Conservation (phyloP, 2,329 filamentous ascomycete genomes). For the Fusarium annulatum region DNA sequence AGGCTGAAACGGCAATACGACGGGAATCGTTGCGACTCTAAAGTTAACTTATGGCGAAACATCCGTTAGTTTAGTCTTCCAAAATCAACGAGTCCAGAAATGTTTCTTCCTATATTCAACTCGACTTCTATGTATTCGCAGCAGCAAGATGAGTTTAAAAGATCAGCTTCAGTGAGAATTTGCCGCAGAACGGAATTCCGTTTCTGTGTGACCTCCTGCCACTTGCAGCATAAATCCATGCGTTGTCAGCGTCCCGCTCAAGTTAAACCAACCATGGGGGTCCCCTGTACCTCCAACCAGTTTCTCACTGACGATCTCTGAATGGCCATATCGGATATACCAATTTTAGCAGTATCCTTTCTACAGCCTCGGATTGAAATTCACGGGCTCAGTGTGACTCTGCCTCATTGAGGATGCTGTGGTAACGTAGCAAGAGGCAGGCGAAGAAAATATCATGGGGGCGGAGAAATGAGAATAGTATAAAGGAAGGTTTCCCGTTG, state of each 20-base stretch:
- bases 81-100: no score
- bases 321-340: neutral
- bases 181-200: neutral
- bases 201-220: neutral
- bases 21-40: neutral
- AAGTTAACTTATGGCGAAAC: no score
- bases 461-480: neutral
- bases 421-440: neutral
- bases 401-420: neutral
- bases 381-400: neutral
- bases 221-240: neutral
- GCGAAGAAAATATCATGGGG: no score
- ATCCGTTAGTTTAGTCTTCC: no score
- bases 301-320: neutral
- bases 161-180: rapidly evolving
- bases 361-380: neutral
- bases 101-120: no score
- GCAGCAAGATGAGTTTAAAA: no score
- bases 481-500: neutral
- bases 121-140: no score
- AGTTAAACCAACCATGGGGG: neutral
- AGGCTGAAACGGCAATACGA: neutral
- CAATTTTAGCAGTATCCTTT: neutral
- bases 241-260: neutral
- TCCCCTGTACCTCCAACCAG: neutral